A percentile compares a stretch with the other conserved stretches of the same genome.
These are phyloP conservation scores for Talaromyces sp. DNA, from an alignment of 2,329 filamentous ascomycete species.

Conservation along the genomic window DNA sequence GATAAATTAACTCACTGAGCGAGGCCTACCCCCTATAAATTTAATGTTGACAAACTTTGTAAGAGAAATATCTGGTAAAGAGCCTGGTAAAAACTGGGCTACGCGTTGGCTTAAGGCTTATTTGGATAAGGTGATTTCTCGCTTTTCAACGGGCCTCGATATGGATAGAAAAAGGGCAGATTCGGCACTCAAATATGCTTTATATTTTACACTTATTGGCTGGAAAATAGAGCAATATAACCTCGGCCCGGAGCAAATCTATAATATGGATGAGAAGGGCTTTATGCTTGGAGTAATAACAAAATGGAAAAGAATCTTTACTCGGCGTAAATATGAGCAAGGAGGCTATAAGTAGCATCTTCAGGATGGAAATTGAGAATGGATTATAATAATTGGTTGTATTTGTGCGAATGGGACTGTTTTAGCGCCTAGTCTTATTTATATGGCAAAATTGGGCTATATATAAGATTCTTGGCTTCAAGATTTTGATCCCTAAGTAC, in stretches of 20 bases:
- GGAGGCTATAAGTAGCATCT: too few relatives aligned
- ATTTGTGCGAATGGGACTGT: too few relatives aligned
- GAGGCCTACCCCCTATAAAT: not conserved
- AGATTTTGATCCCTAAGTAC: too few relatives aligned
- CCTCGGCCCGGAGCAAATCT: not conserved
- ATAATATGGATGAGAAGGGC: not conserved
- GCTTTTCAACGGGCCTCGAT: not conserved
- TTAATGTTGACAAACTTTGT: not conserved
- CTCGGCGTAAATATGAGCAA: too few relatives aligned
- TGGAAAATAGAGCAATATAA: not conserved
- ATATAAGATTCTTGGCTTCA: too few relatives aligned
- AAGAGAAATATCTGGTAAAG: not conserved
- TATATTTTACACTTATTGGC: not conserved
- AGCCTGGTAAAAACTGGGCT: conserved; percentile 1
- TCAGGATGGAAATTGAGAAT: too few relatives aligned
- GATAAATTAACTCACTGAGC: not conserved
- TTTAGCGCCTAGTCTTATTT: too few relatives aligned
- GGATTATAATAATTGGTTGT: not conserved
- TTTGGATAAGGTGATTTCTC: not conserved
- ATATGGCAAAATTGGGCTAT: too few relatives aligned
- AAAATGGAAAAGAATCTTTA: too few relatives aligned
- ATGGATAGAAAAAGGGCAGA: not conserved
- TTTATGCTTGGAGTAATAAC: too few relatives aligned
- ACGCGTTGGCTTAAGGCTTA: not conserved
- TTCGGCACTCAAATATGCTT: not conserved